Base-by-base conservation (phyloP, 2,329 filamentous ascomycete species). In the Laburnicola sp. region DNA sequence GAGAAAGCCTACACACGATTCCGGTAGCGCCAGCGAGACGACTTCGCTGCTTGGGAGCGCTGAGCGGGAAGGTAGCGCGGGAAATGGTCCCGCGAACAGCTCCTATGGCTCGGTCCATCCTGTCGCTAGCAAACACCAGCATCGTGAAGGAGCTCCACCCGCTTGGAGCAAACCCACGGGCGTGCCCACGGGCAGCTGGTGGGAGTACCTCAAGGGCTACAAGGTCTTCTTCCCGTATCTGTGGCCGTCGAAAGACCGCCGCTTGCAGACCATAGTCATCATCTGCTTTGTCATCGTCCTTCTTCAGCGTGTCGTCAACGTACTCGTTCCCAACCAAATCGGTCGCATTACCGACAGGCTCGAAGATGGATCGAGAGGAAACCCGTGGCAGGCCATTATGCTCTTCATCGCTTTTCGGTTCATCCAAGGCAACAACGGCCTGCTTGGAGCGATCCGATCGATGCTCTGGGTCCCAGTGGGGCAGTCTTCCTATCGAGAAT, bases 381-480 rank as follows among this genome's bases (percentile, higher is more conserved):
- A 90, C 70, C 89, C 89, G 0, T 95, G 89, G 89, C 69, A 78
- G 35, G 79, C 85, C 45, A 89, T 96, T 43, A 81, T 82, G 48
- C 74, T 96, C 7, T 90, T 95, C 72, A 87, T 96, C 53, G 60
- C 86, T 32, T 90, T 85, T 66, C 87, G 90, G 62, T 82, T 92
- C 68, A 81, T 97, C 11, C 94, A 97, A 73, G 94, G 94, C 2
- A 87, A 85, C 45, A 94, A 93, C 53, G 94, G 94, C 21, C 77
- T 97, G 40, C 81, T 99, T 30, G 91, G 91, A 6, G 93, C 91
- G 1, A 65, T 89, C 30, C 84, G 94, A 57, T 88, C 90, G 22
- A 85, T 91, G 31, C 79, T 99, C 30, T 99, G 94, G 94, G 94
- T 99, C 44, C 93, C 94, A 0, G 91, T 99, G 50, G 91, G 92